phyloP scores from a whole-genome alignment of 345 rosid species.

The Dovyalis caffra region DNA sequence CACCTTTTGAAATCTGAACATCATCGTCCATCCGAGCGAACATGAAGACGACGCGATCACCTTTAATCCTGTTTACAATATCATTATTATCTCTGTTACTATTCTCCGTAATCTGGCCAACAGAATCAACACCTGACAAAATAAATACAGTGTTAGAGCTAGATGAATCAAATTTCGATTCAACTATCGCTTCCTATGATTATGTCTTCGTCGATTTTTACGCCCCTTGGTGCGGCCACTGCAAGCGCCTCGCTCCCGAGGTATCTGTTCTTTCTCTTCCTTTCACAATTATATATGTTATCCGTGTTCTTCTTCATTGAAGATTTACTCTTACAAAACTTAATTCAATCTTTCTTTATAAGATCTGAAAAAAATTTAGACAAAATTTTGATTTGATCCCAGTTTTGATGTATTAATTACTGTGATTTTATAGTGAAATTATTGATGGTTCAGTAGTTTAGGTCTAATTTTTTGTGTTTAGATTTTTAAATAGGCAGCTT shows the following conservation, averaged over 20 bases:
- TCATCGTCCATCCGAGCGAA: not conserved
- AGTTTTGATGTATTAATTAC: not conserved
- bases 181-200: slow-evolving; percentile 69
- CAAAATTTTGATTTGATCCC: not conserved
- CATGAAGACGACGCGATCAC: not conserved
- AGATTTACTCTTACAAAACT: not conserved
- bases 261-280: slow-evolving; percentile 32
- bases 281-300: too few species aligned
- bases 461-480: not conserved
- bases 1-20: not conserved
- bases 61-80: not conserved
- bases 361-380: not conserved
- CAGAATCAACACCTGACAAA: not conserved
- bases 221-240: slow-evolving; percentile 99
- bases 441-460: not conserved
- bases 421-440: not conserved
- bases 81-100: too few species aligned
- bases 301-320: not conserved
- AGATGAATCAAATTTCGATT: slow-evolving; percentile 79
- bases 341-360: not conserved
- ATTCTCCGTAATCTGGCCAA: not conserved
- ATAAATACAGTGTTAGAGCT: slow-evolving; percentile 70
- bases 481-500: too few species aligned
- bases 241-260: slow-evolving; percentile 93
- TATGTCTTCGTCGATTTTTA: slow-evolving; percentile 83